Evolutionary conservation across 257 asterid genomes (phyloP), one percentile per base, ranked within the genome.

Genomic region (Perilla frutescens): DNA sequence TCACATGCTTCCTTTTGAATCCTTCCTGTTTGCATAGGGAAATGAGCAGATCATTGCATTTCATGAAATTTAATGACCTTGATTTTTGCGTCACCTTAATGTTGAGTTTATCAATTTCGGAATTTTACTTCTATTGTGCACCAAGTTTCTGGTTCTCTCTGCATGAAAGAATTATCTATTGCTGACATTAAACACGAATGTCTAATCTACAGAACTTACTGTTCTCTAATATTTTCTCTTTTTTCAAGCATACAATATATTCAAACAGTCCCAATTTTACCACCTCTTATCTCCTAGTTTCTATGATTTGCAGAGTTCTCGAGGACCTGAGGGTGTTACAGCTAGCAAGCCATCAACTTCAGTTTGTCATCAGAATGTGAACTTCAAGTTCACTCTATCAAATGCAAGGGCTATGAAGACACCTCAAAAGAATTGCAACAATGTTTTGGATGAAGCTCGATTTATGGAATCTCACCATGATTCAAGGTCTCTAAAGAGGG

Each of bases 401-500:
- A 80, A 80, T 72, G 67, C 79, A 56, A 55, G 71, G 83, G 79
- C 63, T 68, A 74, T 58, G 71, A 80, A 59, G 43, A 66, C 55
- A 60, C 79, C 75, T 59, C 80, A 49, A 77, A 68, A 68, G 60
- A 63, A 73, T 67, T 71, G 65, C 77, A 29, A 20, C 32, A 60
- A 20, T 56, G 15, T 26, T 70, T 66, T 44, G 49, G 76, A 76
- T 60, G 76, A 66, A 53, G 65, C 32, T 66, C 74, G 64, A 39
- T 44, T 13, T 34, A 20, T 5, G 29, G 77, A 73, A 68, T 63
- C 82, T 56, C 66, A 59, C 15, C 73, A 60, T 51, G 37, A 59
- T 62, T 68, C 82, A 63, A 76, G 86, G 78, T 66, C 62, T 20
- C 65, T 70, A n/a, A 88, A 90, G 79, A 84, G 96, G 81, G 68